Conservation (phyloP, 2,329 filamentous ascomycete species). For the Colletotrichum incanum region DNA sequence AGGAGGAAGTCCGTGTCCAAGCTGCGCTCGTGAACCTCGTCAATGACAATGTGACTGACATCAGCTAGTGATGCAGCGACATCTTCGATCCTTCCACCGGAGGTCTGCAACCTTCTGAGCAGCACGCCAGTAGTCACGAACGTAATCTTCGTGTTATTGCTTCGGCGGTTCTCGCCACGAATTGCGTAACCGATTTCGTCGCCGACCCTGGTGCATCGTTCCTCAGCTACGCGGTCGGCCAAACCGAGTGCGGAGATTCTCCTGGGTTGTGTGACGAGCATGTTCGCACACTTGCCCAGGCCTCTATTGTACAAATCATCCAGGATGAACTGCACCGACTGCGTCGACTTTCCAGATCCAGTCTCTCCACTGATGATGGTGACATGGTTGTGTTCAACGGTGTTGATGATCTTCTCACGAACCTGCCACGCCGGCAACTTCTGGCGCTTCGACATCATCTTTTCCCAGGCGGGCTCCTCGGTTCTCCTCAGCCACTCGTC, state of each 20-base stretch:
- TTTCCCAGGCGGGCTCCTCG: constrained; percentile 74
- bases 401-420: constrained; percentile 81
- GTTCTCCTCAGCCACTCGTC: constrained; percentile 82
- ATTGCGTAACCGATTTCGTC: constrained; percentile 94
- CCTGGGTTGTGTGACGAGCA: constrained; percentile 95
- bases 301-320: constrained; percentile 88
- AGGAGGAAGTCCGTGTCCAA: constrained; percentile 95
- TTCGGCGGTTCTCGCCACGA: constrained; percentile 87
- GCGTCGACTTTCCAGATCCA: constrained; percentile 96
- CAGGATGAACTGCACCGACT: constrained; percentile 95
- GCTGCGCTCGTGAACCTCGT: constrained; percentile 96
- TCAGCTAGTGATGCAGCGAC: constrained; percentile 87
- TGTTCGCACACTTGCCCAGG: constrained; percentile 85
- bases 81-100: constrained; percentile 84
- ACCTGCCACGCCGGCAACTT: constrained; percentile 90
- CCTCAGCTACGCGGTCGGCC: constrained; percentile 94
- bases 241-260: constrained; percentile 95
- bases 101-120: constrained; percentile 90
- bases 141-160: constrained; percentile 85
- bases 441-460: constrained; percentile 82
- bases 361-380: constrained; percentile 98
- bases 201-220: constrained; percentile 85
- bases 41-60: constrained; percentile 94
- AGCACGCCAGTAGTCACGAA: constrained; percentile 97
- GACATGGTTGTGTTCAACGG: constrained; percentile 85